Base-by-base conservation (phyloP, 371 early-diverging fungal species). In the Mortierella sp. region DNA sequence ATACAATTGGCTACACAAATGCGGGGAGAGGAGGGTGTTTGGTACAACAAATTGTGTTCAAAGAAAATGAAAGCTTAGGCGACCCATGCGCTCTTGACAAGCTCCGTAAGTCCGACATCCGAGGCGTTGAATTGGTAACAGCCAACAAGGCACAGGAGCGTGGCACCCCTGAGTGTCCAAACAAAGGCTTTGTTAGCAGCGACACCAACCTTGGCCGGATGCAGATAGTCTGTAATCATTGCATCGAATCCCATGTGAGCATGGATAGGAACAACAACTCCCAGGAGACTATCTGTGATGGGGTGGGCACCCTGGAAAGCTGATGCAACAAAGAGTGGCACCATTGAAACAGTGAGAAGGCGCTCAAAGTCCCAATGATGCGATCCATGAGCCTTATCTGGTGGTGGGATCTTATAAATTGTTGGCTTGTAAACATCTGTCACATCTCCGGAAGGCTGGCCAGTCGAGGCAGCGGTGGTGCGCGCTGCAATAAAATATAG, bases 361-460 rank as follows among this genome's bases (percentile, higher is more conserved):
- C 96, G 93, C 72, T 97, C 97, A 65, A 90, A 77, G 84, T 89
- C 85, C 97, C 97, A 97, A 85, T 95, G 96, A 83, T 91, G 91
- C 29, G 90, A 88, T 25, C 94, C 94, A 67, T 86, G 80, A 18
- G 79, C 45, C 58, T 69, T 62, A 45, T 79, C 70, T n/a, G 68
- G 60, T 2, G 48, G 25, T 48, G 48, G 63, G 53, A 51, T 19
- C 53, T 53, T 25, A 51, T 9, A 16, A 2, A 37, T 37, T 63
- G 51, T 53, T 11, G 68, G 57, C 72, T 76, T 76, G 77, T 76
- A 76, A 29, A 62, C 72, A 4, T 65, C 77, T 28, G 77, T 76
- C 25, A 76, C 68, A 43, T 70, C 64, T 6, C 60, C 63, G 16
- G 76, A 62, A 52, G 68, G 52, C 64, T 68, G 64, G n/a, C 69